These are phyloP conservation scores for Talaromyces stipitatus DNA, from an alignment of 495 filamentous ascomycete species.

Conservation along the genomic window DNA sequence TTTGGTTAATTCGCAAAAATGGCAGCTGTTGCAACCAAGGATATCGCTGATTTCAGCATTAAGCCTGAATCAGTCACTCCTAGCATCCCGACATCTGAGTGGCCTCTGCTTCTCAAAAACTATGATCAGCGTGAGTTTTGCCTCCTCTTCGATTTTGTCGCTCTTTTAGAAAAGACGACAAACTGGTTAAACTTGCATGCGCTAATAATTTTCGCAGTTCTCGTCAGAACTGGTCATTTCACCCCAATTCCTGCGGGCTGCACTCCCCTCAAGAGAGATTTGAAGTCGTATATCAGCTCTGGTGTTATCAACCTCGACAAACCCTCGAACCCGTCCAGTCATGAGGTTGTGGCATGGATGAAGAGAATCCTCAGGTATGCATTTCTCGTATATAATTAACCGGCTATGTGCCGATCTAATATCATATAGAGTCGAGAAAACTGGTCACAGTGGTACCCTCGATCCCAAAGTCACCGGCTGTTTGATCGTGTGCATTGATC, in stretches of 20 bases:
- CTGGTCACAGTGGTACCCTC: constrained; percentile 93
- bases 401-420: neutral
- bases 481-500: constrained; percentile 91
- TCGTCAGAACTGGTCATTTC: constrained; percentile 84
- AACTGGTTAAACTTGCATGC: constrained; percentile 8
- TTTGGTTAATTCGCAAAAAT: constrained; percentile 26
- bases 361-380: constrained; percentile 86
- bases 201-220: constrained; percentile 44
- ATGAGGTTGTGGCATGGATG: constrained; percentile 98
- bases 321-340: constrained; percentile 92
- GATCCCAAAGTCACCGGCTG: constrained; percentile 94
- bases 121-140: constrained; percentile 64
- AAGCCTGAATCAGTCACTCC: constrained; percentile 75
- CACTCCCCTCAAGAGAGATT: constrained; percentile 77
- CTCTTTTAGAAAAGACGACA: neutral
- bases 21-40: constrained; percentile 51
- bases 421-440: constrained; percentile 76
- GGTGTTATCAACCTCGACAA: constrained; percentile 99
- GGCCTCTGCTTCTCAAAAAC: constrained; percentile 89
- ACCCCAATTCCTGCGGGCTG: constrained; percentile 88
- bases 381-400: neutral
- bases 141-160: constrained; percentile 6
- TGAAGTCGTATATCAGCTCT: constrained; percentile 90
- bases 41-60: constrained; percentile 69
- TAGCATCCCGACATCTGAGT: constrained; percentile 65